A percentile compares a stretch with the other conserved stretches of the same genome.
Conservation (phyloP, 495 filamentous ascomycete genomes). For the Glonium stellatum region DNA sequence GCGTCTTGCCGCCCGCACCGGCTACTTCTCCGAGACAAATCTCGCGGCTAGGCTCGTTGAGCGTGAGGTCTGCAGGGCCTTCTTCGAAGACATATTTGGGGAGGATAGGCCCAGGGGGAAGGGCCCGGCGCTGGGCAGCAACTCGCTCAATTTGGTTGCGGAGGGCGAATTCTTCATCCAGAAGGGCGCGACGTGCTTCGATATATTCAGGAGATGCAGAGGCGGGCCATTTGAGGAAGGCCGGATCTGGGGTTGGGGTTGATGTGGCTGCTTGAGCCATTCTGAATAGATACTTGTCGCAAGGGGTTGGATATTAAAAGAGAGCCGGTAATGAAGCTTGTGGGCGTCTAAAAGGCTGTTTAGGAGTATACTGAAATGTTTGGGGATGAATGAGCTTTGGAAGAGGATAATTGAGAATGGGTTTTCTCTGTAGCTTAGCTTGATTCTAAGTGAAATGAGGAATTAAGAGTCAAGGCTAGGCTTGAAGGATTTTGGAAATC, state of each 20-base stretch:
- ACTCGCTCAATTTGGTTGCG: conserved; percentile 9
- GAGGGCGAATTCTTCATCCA: conserved; percentile 13
- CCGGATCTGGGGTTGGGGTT: neutral
- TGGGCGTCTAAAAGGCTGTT: no score
- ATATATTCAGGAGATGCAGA: conserved; percentile 7
- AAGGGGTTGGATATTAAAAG: no score
- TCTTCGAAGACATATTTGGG: conserved; percentile 11
- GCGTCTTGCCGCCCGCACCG: neutral
- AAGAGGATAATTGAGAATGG: no score
- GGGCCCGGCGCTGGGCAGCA: conserved; percentile 8
- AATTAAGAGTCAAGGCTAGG: no score
- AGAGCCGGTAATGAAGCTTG: no score
- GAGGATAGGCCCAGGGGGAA: conserved; percentile 7
- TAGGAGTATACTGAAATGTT: no score
- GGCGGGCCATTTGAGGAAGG: conserved; percentile 12
- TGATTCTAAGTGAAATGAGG: no score
- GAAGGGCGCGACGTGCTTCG: conserved; percentile 5
- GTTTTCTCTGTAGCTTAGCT: no score
- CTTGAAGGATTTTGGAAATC: no score
- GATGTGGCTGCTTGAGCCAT: neutral
- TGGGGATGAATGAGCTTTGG: no score
- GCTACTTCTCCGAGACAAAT: conserved; percentile 7
- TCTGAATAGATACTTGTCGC: no score
- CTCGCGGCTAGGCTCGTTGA: neutral
- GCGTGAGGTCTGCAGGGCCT: conserved; percentile 5